Conservation (phyloP, 2,329 filamentous ascomycete species). For the Dothidotthia symphoricarpi region DNA sequence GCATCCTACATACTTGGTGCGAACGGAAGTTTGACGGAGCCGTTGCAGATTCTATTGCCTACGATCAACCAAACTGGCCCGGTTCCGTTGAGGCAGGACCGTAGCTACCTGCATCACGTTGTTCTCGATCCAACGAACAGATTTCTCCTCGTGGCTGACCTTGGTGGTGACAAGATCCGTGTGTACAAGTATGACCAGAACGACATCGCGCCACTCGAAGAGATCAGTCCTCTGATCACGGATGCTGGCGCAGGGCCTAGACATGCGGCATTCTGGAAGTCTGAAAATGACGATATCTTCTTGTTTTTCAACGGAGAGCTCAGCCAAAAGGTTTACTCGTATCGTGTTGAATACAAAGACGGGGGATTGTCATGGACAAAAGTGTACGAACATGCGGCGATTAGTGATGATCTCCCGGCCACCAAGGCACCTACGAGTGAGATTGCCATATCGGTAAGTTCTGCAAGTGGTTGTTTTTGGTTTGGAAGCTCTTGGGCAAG, state of each 20-base stretch:
- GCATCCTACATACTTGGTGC: slow-evolving; percentile 9
- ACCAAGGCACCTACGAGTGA: slow-evolving; percentile 15
- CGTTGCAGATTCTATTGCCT: slow-evolving; percentile 7
- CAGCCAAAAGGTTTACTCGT: slow-evolving; percentile 14
- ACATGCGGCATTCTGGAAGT: slow-evolving; percentile 56
- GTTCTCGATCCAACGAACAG: slow-evolving; percentile 60
- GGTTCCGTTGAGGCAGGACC: slow-evolving; percentile 35
- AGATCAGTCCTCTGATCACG: slow-evolving; percentile 46
- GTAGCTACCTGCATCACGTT: slow-evolving; percentile 51
- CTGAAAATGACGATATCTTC: slow-evolving; percentile 5
- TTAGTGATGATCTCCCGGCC: slow-evolving; percentile 3
- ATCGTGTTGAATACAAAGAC: slow-evolving; percentile 4
- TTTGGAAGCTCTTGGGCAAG: not conserved
- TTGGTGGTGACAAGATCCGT: slow-evolving; percentile 62
- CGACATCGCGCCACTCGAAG: slow-evolving; percentile 44
- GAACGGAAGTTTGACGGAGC: slow-evolving; percentile 4
- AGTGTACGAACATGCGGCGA: not conserved
- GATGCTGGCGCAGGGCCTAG: slow-evolving; percentile 60
- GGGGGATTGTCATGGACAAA: slow-evolving; percentile 8
- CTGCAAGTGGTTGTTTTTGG: not conserved
- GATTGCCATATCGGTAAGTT: slow-evolving; percentile 13
- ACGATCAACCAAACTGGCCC: slow-evolving; percentile 5
- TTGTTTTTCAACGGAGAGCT: slow-evolving; percentile 17
- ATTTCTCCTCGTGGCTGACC: slow-evolving; percentile 62
- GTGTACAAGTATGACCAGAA: slow-evolving; percentile 53